Evolutionary conservation across 768 basidiomycete genomes (phyloP), one percentile per base, ranked within the genome.

Genomic region (Tubosaeta brunneosetosa): DNA sequence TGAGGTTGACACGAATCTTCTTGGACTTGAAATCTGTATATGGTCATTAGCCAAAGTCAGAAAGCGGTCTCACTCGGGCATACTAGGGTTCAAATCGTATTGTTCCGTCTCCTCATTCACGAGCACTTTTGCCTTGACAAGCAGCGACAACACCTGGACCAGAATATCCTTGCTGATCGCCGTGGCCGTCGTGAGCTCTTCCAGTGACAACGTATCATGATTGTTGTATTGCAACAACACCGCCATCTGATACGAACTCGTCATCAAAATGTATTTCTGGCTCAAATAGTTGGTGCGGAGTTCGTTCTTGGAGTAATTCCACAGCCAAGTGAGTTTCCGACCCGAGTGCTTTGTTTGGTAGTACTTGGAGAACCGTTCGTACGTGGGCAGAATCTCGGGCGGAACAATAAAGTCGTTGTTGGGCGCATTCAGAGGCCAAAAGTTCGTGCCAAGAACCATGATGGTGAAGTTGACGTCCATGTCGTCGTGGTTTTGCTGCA

Each of bases 281-380:
- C 85, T 86, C 49, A 91, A 77, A 71, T 97, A 93, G 65, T 89
- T 94, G 57, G 94, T 94, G 51, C 88, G 83, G 6, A 99, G 80
- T 67, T 99, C 97, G 72, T 94, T 94, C 76, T 95, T 95, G 50
- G 86, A 93, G 68, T 94, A 91, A 64, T 97, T 95, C 97, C 97
- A 99, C 10, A 98, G 74, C 95, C 95, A 99, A 0, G 91, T 94
- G 40, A 99, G 79, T 66, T 95, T 95, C 55, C 95, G 87, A 13
- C 94, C 95, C 3, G 87, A 90, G 69, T 95, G 92, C 69, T 94
- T 93, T 65, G 84, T 84, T 65, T 91, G 88, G 69, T 98, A 97
- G 75, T 93, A 98, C 55, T 85, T 83, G 56, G 85, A 82, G 78
- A 98, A 99, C 41, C 91, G 83, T 53, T 94, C 88, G 66, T 94